Evolutionary conservation across 1,284 basidiomycete species (phyloP), one percentile per base, ranked within the genome.

Genomic region (Malassezia dermatis): DNA sequence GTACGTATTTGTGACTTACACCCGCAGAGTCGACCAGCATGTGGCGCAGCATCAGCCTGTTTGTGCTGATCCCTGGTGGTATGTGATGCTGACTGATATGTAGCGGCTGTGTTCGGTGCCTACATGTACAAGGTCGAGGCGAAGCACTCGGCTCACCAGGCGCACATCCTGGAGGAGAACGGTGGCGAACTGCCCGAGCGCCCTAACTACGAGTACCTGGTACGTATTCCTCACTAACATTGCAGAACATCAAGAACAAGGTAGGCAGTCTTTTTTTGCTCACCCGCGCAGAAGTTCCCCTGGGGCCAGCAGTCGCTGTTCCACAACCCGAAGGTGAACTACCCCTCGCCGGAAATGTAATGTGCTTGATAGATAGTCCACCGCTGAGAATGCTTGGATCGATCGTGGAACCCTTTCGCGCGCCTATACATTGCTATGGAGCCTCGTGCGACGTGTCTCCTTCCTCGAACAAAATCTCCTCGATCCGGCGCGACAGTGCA

Each of bases 41-140:
- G 49, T 71, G 68, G 68, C 66, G 68, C 60, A 68, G 63, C 58
- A 54, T 68, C 28, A 65, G 62, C 26, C 44, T 67, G 34, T 71
- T 63, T 54, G 63, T 60, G 23, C 62, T 67, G 60, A 59, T 69
- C n/a, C 68, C 68, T 12, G 62, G 63, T 15, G 63, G 58, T 66
- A 48, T 59, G 64, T 62, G 12, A 27, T 15, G 3, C 17, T 6
- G 8, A 15, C 27, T n/a, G 17, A 15, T 13, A 26, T 42, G 15
- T 50, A 65, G 64, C 64, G 26, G 58, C 63, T 49, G 66, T 68
- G 15, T 49, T 71, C 8, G 68, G 58, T 28, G 66, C 65, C 19
- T 69, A 71, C 63, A 68, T 68, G 60, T 71, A 69, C 63, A 62
- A 64, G 28, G 63, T 71, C 41, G 68, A 71, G 48, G 58, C 63